Conservation (phyloP, 2,329 filamentous ascomycete species). For the Verticillium nubilum region DNA sequence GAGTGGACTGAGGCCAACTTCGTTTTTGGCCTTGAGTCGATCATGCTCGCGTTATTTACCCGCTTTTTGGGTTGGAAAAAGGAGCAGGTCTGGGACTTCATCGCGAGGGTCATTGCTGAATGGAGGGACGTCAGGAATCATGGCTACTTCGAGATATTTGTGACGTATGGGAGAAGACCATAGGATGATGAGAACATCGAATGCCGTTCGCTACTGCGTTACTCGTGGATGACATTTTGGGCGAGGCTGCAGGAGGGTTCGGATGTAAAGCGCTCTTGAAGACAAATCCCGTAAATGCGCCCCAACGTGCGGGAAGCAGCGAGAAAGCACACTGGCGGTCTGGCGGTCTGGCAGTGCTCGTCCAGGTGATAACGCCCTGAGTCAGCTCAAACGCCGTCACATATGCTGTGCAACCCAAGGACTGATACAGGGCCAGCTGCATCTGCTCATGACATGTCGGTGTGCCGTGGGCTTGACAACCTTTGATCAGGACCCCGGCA, state of each 20-base stretch:
- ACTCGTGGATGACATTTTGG: background rate
- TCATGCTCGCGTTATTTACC: constrained; percentile 25
- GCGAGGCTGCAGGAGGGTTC: background rate
- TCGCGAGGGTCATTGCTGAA: constrained; percentile 20
- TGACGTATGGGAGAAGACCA: constrained; percentile 11
- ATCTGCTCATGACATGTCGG: background rate
- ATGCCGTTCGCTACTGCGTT: background rate
- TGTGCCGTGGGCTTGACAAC: background rate
- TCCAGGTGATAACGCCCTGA: too few species aligned
- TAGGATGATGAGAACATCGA: background rate
- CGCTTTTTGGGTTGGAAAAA: constrained; percentile 19
- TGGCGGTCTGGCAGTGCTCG: too few species aligned
- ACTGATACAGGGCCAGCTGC: background rate
- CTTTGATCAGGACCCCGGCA: background rate
- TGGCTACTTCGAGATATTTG: constrained; percentile 31
- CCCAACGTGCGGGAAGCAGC: background rate
- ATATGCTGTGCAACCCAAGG: background rate
- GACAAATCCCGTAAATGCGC: too few species aligned
- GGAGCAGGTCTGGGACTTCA: constrained; percentile 25
- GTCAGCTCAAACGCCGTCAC: too few species aligned
- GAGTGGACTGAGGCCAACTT: constrained; percentile 20
- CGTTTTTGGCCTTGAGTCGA: constrained; percentile 22
- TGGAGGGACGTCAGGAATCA: constrained; percentile 29
- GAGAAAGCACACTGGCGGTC: too few species aligned
- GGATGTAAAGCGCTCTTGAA: background rate